A percentile compares a stretch with the other conserved stretches of the same genome.
Conservation (phyloP, 495 filamentous ascomycete genomes). For the Tuber umbilicatum region DNA sequence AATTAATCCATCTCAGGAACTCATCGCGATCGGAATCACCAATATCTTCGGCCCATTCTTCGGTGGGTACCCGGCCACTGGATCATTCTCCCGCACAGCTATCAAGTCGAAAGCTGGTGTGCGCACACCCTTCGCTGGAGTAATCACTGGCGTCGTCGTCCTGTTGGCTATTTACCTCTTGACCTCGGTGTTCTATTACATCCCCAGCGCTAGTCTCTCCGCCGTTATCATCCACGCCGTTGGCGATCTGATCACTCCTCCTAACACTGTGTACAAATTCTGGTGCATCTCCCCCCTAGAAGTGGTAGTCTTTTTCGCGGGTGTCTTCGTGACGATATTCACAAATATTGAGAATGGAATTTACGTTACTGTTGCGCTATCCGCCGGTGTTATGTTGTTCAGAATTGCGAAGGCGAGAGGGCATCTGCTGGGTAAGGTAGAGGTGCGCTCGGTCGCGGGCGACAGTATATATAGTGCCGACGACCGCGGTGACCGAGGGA, state of each 20-base stretch:
- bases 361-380: slow-evolving; percentile 73
- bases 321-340: slow-evolving; percentile 87
- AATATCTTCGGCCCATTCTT: slow-evolving; percentile 93
- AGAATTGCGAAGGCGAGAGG: slow-evolving; percentile 74
- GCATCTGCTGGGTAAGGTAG: slow-evolving; percentile 80
- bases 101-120: slow-evolving; percentile 98
- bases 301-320: slow-evolving; percentile 86
- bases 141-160: slow-evolving; percentile 83
- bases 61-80: slow-evolving; percentile 88
- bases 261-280: slow-evolving; percentile 91
- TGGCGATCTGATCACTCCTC: slow-evolving; percentile 87
- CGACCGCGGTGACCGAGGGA: slow-evolving; percentile 44
- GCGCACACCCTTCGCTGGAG: slow-evolving; percentile 82
- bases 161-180: slow-evolving; percentile 92
- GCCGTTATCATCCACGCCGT: slow-evolving; percentile 98
- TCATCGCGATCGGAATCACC: slow-evolving; percentile 87
- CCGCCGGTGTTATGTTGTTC: slow-evolving; percentile 73
- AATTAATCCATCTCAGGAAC: slow-evolving; percentile 95
- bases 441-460: slow-evolving; percentile 82
- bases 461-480: slow-evolving; percentile 61
- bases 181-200: slow-evolving; percentile 89
- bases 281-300: slow-evolving; percentile 90
- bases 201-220: slow-evolving; percentile 75
- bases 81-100: slow-evolving; percentile 93
- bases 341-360: slow-evolving; percentile 84